These are phyloP conservation scores for Leishmania major DNA, from an alignment of 208 protist genomes.

Conservation along the genomic window DNA sequence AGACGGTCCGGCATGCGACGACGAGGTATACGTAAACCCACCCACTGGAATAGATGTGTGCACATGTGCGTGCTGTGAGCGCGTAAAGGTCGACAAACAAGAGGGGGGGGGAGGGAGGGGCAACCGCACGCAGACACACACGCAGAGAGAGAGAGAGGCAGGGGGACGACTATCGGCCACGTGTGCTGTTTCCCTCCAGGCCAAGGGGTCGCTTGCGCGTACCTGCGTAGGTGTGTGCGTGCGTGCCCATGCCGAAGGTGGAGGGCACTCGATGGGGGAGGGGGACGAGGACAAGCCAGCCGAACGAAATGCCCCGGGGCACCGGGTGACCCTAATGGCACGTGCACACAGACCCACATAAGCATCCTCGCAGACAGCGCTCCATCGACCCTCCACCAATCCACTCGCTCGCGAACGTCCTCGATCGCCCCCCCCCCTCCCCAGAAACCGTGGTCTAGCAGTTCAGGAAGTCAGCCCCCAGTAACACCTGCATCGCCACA, in stretches of 20 bases:
- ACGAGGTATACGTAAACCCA: too few relatives aligned
- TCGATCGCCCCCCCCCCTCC: background rate
- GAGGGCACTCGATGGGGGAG: background rate
- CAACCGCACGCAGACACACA: background rate
- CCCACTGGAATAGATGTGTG: too few relatives aligned
- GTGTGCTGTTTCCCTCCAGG: background rate
- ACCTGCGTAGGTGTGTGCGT: background rate
- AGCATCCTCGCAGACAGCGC: background rate
- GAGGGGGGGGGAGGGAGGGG: too few relatives aligned
- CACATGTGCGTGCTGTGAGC: too few relatives aligned
- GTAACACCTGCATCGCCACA: slow-evolving; percentile 41
- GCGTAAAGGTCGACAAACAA: too few relatives aligned
- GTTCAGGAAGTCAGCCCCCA: slow-evolving; percentile 50
- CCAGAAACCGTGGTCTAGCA: slow-evolving; percentile 14
- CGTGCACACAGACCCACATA: background rate
- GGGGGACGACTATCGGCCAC: background rate
- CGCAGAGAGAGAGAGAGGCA: background rate
- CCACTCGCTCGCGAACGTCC: background rate
- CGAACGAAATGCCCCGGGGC: background rate
- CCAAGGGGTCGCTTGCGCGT: background rate
- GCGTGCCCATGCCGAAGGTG: background rate
- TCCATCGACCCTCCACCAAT: background rate
- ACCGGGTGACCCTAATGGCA: background rate
- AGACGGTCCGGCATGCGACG: too few relatives aligned
- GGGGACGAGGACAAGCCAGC: background rate